phyloP scores from a whole-genome alignment of 2,329 filamentous ascomycete genomes.

The Aureobasidium mangrovei region DNA sequence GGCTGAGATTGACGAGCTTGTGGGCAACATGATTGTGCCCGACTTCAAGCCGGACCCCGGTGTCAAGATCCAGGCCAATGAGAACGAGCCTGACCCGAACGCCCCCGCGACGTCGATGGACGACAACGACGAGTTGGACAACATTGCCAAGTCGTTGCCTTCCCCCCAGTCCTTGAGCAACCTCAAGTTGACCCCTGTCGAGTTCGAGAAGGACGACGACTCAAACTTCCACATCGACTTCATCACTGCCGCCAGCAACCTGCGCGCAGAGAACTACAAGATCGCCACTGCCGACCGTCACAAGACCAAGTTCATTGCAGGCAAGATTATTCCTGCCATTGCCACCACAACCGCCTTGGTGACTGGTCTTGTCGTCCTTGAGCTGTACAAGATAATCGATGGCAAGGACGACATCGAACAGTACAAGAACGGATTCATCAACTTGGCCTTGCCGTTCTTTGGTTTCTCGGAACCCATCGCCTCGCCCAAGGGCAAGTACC shows the following conservation, averaged over 20 bases:
- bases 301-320: conserved; percentile 99
- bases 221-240: conserved; percentile 98
- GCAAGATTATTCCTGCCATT: conserved; percentile 98
- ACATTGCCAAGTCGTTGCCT: conserved; percentile 65
- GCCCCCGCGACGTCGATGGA: conserved; percentile 48
- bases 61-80: conserved; percentile 94
- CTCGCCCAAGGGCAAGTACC: conserved; percentile 86
- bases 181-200: conserved; percentile 83
- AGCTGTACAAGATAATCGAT: conserved; percentile 94
- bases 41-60: conserved; percentile 85
- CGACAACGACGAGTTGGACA: conserved; percentile 67
- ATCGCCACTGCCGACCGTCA: conserved; percentile 86
- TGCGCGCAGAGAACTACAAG: conserved; percentile 96
- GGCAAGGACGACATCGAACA: conserved; percentile 95
- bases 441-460: conserved; percentile 92
- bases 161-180: conserved; percentile 71
- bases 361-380: conserved; percentile 83
- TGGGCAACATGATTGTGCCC: conserved; percentile 89
- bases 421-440: conserved; percentile 99
- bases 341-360: conserved; percentile 94
- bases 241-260: conserved; percentile 92
- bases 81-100: conserved; percentile 91
- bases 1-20: conserved; percentile 64
- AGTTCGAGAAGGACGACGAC: conserved; percentile 98
- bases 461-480: conserved; percentile 95